Base-by-base conservation (phyloP, 768 basidiomycete species). In the Kwoniella botswanensis region DNA sequence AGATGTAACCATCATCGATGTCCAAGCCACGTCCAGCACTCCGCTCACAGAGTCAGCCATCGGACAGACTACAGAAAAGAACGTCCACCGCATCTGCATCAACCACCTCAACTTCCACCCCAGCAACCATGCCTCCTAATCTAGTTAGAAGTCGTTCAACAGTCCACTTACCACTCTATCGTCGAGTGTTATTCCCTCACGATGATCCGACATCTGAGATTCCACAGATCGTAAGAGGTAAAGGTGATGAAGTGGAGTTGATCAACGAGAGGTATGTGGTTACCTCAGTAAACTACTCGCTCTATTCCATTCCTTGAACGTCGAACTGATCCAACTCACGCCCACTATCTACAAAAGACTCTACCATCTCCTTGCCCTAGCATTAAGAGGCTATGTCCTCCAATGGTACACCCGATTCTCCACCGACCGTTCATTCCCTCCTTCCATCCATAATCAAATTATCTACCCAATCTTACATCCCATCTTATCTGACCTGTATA, bases 391-490 rank as follows among this genome's bases (percentile, higher is more conserved):
- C 41, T 80, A 76, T 65, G 64, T 80, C 41, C 61, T 72, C 29
- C 74, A 72, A 46, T 83, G 82, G 82, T 79, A 80, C 53, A 64
- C 72, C 22, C 65, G 71, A 3, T 71, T 83, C 66, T 73, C 76
- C 2, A 43, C 70, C 54, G 79, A 81, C 24, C 72, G 74, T 21
- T 62, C 76, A 12, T 69, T 83, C 56, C 65, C 80, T 18, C 76
- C 77, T 0, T 63, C 58, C 2, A 68, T 82, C 54, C 53, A 72
- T n/a, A 24, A 57, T 11, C 24, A 24, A 21, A 68, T 78, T 18
- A 68, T 79, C 63, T 55, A 70, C 13, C 76, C 74, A 3, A 53
- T 77, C 65, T 71, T 78, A 52, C 67, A 55, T 3, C 79, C 76
- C 12, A 73, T 78, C 52, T 61, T 74, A 10, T 62, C 52, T 21